Base-by-base conservation (phyloP, 1,284 basidiomycete genomes). In the Marasmius sp. region DNA sequence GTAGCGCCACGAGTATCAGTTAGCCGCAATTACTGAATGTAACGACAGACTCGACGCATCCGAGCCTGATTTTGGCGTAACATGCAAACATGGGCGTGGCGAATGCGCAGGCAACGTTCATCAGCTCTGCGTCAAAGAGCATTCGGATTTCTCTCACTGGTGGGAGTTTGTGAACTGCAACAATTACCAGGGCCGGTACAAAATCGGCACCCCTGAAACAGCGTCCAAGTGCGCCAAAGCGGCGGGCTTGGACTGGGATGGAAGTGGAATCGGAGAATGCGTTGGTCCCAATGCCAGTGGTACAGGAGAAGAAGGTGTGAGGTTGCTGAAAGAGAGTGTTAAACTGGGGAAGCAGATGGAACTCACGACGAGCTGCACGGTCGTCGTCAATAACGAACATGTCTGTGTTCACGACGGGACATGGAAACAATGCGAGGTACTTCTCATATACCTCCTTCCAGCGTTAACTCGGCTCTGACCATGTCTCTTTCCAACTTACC, bases 61-160 rank as follows among this genome's bases (percentile, higher is more conserved):
- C 9, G 89, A 91, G 47, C 75, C 85, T 11, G 78, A 81, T 53
- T 90, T 89, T 69, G 93, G 93, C 14, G 85, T 92, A 20, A 83
- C 78, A 27, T 95, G 94, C 76, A 83, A 82, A 79, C 93, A 96
- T 72, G 93, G 93, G 20, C 76, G 78, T 16, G 74, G 82, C 52
- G 94, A 96, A 75, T 95, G 93, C 68, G 87, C 86, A n/a, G 94
- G 92, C 57, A 93, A 95, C 76, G 84, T 93, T 16, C 90, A 95
- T 65, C 87, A 95, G 71, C 81, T 96, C 27, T 96, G 94, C 71
- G 86, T 87, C 12, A 77, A 79, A 62, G 85, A 85, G 71, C 80
- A 91, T 67, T 78, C 84, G 11, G 71, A 77, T 20, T 72, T 74
- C 36, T 65, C 74, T n/a, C 75, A 76, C 34, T 89, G 92, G 89